Base-by-base conservation (phyloP, 2,329 filamentous ascomycete species). In the Plenodomus biglobosus region DNA sequence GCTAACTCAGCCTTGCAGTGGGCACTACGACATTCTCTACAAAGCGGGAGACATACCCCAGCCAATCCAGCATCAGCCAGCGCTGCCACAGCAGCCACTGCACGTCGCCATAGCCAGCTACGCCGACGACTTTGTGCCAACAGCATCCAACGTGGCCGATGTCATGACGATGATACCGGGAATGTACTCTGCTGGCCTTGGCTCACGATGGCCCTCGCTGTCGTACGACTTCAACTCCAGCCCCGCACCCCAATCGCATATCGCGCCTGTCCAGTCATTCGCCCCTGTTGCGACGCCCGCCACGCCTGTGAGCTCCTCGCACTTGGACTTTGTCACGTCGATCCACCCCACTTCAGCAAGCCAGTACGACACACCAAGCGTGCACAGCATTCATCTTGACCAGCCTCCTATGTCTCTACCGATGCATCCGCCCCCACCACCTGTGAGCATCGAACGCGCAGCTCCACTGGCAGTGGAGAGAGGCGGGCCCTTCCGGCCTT, bases 21-120 rank as follows among this genome's bases (percentile, higher is more conserved):
- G 90, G 51, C 94, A 97, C 73, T 99, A 97, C 72, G 94, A 97
- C 71, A 85, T 99, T 52, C 80, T 97, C 27, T 99, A 99, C 77
- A 85, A 84, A 67, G 76, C 79, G 21, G 80, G 81, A 56, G 78
- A 81, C 58, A 62, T 80, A 15, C 65, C 69, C 40, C 52, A 61
- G 13, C 48, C 62, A 44, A 50, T 65, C 17, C 60, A 61, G 40
- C 63, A 65, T 18, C 59, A 62, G 30, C 44, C 63, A 46, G 51
- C 62, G 17, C 50, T 59, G 15, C 44, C 62, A 17, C 69, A 69
- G 52, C 51, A 65, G 32, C 61, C 68, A 11, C 50, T 71, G 1
- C 66, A 68, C 15, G 66, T 71, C 22, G 63, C 66, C 20, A 62
- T 70, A 58, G 65, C 74, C 58, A 68, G 64, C 44, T 70, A 65